A percentile compares a stretch with the other conserved stretches of the same genome.
Evolutionary conservation across 345 rosid genomes (phyloP).

Genomic region (Bretschneidera sinensis): DNA sequence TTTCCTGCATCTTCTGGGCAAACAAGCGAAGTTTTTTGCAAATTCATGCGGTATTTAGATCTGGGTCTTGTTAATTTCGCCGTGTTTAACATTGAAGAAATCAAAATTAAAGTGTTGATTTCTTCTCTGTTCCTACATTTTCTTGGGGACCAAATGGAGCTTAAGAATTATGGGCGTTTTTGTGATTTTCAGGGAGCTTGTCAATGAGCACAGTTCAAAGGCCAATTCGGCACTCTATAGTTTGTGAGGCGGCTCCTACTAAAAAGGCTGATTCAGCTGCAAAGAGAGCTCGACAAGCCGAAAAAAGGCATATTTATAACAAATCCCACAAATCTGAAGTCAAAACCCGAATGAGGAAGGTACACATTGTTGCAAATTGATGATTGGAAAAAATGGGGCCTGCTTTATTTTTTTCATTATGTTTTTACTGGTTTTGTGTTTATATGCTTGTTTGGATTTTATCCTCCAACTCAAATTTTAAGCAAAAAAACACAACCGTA

Average conservation of each 20-base stretch:
- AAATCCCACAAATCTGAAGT: constrained; percentile 86
- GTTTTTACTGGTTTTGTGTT: too few relatives aligned
- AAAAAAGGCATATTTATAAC: constrained; percentile 78
- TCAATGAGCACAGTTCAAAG: constrained; percentile 34
- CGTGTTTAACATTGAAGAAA: too few relatives aligned
- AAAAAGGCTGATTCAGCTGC: constrained; percentile 84
- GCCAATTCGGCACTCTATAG: constrained; percentile 45
- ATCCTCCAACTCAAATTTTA: too few relatives aligned
- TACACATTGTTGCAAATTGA: constrained; percentile 13
- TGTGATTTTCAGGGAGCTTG: constrained; percentile 39
- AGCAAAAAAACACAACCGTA: too few relatives aligned
- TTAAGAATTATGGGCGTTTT: not conserved
- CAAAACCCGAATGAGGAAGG: constrained; percentile 95
- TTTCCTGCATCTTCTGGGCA: too few relatives aligned
- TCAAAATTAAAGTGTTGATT: too few relatives aligned
- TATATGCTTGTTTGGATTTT: too few relatives aligned
- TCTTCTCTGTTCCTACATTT: too few relatives aligned
- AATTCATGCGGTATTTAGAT: too few relatives aligned
- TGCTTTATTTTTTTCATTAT: not conserved
- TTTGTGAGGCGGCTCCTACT: constrained; percentile 70
- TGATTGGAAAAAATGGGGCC: not conserved
- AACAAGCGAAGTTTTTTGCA: too few relatives aligned
- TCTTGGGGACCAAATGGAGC: not conserved
- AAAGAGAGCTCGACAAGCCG: constrained; percentile 80
- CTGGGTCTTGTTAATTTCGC: too few relatives aligned